Evolutionary conservation across 2,329 filamentous ascomycete genomes (phyloP), one percentile per base, ranked within the genome.

Genomic region (Phaeophleospora eucalypticola): DNA sequence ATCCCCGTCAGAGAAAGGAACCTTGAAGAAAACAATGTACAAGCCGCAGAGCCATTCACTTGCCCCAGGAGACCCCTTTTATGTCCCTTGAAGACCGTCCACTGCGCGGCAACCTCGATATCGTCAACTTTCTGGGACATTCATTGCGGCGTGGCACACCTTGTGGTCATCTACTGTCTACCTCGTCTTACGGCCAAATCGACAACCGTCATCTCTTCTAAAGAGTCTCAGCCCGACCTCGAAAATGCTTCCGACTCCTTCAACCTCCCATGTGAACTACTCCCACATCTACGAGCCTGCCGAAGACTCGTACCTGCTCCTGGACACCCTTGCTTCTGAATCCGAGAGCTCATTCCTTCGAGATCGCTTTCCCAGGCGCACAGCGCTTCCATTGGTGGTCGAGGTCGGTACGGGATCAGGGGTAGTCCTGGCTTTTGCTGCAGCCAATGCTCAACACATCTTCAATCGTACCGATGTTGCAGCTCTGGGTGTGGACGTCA

Each of bases 351-450:
- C 71, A 18, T 95, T 89, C 67, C 80, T 96, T 16, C 73, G 74
- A 15, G 48, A 69, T 4, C 80, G 79, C 36, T 94, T 95, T 64
- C 44, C 45, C 18, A 32, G 52, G 8, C 45, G 46, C 9, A 24
- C 43, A 32, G 44, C 54, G 16, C 52, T 58, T 24, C 67, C 76
- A 1, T 68, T 95, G 1, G 75, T 95, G 21, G 74, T 95, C 53
- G 93, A 98, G 71, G 75, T 96, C 53, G 93, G 93, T 46, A 84
- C 88, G 0, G 93, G 93, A 45, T 97, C 91, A 0, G 93, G 93
- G 49, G 86, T 98, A 9, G 87, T 98, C n/a, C 77, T 97, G 34
- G 87, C 84, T 45, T 98, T 98, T 68, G 72, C 87, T 41, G 81
- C 86, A 49, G 88, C 88, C 12, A 84, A 97, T 64, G 81, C 89